Conservation (phyloP, 371 early-diverging fungal species). For the Syncephalastrum contaminatum region DNA sequence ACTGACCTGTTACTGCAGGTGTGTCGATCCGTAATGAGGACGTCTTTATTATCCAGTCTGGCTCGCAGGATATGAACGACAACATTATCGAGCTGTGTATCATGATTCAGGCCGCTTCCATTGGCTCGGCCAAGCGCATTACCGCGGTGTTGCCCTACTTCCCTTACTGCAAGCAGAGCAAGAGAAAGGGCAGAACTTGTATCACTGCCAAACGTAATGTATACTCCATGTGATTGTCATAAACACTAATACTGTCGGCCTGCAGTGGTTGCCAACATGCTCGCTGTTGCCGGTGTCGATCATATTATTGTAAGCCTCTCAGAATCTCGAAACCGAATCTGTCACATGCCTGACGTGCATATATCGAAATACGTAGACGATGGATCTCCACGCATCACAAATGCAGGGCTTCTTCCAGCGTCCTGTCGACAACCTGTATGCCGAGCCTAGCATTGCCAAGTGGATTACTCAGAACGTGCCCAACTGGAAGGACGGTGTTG, state of each 20-base stretch:
- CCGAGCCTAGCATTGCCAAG: conserved; percentile 89
- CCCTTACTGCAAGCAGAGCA: conserved; percentile 96
- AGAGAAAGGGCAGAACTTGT: conserved; percentile 95
- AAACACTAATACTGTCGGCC: neutral
- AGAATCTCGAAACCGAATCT: neutral
- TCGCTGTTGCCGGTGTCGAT: conserved; percentile 93
- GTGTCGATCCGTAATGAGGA: conserved; percentile 94
- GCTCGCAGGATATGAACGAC: conserved; percentile 88
- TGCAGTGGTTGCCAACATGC: conserved; percentile 92
- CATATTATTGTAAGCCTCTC: conserved; percentile 77
- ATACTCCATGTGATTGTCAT: neutral
- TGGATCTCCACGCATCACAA: conserved; percentile 92
- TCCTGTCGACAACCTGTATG: conserved; percentile 95
- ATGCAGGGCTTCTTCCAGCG: conserved; percentile 96
- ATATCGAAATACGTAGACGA: conserved; percentile 55
- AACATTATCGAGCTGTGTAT: conserved; percentile 95
- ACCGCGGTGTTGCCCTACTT: conserved; percentile 93
- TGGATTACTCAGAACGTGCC: conserved; percentile 86
- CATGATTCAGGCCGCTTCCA: conserved; percentile 93
- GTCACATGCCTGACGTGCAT: neutral
- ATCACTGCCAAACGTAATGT: conserved; percentile 89
- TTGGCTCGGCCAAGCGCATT: conserved; percentile 87
- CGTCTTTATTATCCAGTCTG: conserved; percentile 96
- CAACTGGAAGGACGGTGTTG: conserved; percentile 77
- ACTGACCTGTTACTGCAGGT: conserved; percentile 35